Conservation (phyloP, 148 eudicot species). For the Rhododendron molle region DNA sequence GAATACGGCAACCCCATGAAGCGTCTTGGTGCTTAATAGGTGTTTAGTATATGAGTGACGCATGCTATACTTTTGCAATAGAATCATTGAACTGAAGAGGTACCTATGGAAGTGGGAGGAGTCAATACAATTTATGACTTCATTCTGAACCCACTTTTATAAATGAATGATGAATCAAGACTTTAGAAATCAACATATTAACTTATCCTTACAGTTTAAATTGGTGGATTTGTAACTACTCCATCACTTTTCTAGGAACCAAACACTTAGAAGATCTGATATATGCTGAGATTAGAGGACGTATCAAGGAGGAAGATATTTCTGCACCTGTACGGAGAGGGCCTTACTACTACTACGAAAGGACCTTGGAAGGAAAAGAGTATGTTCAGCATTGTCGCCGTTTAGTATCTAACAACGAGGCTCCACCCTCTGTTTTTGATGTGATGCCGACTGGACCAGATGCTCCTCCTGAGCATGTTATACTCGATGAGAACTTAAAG, state of each 20-base stretch:
- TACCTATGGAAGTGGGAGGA: neutral
- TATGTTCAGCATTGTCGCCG: constrained; percentile 77
- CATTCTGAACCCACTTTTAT: neutral
- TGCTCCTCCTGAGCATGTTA: constrained; percentile 76
- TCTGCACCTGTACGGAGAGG: constrained; percentile 73
- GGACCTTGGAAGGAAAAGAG: constrained; percentile 76
- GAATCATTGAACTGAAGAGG: neutral
- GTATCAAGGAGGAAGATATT: constrained; percentile 84
- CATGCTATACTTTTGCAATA: neutral
- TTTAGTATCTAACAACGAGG: constrained; percentile 28
- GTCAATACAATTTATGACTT: neutral
- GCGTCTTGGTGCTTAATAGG: neutral
- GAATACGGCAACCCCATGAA: neutral
- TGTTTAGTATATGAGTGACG: neutral
- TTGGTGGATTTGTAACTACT: neutral
- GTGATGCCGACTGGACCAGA: constrained; percentile 75
- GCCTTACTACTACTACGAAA: constrained; percentile 64
- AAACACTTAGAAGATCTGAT: constrained; percentile 65
- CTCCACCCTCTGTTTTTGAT: constrained; percentile 59
- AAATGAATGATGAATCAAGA: neutral
- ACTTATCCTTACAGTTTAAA: neutral
- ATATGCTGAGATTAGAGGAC: constrained; percentile 74
- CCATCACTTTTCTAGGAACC: constrained; percentile 37
- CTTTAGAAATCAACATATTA: neutral
- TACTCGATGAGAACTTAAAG: constrained; percentile 80